Percentiles rank a stretch among this genome's conserved stretches.
Conservation (phyloP, 1,284 basidiomycete genomes). For the Mrakiaceae sp. region DNA sequence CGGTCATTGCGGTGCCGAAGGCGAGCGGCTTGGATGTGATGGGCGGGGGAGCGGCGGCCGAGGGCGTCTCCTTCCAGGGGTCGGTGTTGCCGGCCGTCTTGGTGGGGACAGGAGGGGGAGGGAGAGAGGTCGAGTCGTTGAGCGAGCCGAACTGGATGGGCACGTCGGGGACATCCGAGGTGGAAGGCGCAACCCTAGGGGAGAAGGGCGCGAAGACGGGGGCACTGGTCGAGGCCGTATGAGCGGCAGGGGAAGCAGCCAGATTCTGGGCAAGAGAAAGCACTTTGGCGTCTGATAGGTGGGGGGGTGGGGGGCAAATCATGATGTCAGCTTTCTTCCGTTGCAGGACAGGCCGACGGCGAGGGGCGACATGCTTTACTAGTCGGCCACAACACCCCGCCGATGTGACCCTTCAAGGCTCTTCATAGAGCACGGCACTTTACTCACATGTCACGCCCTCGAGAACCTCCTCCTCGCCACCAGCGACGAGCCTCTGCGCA, state of each 20-base stretch:
- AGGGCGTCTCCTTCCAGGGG: not conserved
- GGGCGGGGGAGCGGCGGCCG: not conserved
- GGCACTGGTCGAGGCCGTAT: not conserved
- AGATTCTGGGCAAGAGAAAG: not conserved
- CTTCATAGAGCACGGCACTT: not conserved
- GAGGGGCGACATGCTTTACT: no score
- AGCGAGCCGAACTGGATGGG: no score
- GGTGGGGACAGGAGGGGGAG: not conserved
- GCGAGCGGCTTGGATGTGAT: not conserved
- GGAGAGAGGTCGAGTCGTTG: not conserved
- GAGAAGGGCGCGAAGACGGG: no score
- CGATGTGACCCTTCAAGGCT: not conserved
- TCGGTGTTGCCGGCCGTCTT: not conserved
- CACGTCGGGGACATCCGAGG: not conserved
- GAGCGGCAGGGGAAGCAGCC: not conserved
- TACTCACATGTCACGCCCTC: conserved; percentile 9
- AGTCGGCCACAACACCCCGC: not conserved
- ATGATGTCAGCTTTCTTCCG: not conserved
- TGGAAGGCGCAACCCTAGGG: not conserved
- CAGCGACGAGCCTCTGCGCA: not conserved
- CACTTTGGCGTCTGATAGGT: not conserved
- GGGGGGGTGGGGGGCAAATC: not conserved
- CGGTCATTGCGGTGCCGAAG: no score
- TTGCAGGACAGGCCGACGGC: not conserved
- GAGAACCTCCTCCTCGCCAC: conserved; percentile 1